A percentile compares a stretch with the other conserved stretches of the same genome.
These are phyloP conservation scores for Sclerotinia minor DNA, from an alignment of 2,329 filamentous ascomycete species.

Conservation along the genomic window DNA sequence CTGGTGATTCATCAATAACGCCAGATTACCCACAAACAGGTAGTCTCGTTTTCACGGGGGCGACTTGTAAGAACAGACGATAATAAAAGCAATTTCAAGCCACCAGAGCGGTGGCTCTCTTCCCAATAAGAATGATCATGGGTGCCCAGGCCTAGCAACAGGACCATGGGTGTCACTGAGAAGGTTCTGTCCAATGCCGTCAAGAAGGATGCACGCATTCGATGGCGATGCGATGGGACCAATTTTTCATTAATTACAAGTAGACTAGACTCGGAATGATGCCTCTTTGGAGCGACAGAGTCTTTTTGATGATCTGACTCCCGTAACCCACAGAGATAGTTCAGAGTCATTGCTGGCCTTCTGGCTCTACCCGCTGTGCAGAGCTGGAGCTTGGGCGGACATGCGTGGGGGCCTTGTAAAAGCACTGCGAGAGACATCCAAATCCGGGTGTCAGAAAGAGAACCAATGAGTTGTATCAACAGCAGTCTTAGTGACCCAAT, in stretches of 20 bases:
- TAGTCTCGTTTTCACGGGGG: neutral
- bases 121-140: conserved; percentile 1
- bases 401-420: neutral
- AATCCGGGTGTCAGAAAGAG: neutral
- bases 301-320: neutral
- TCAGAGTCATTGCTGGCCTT: neutral
- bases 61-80: neutral
- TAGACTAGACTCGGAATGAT: neutral
- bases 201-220: neutral
- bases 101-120: neutral
- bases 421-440: neutral
- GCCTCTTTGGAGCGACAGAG: neutral
- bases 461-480: neutral
- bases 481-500: neutral
- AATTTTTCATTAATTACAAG: neutral
- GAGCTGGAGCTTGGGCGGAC: neutral
- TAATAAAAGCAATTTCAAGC: neutral
- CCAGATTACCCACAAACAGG: neutral
- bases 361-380: neutral
- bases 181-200: conserved; percentile 1
- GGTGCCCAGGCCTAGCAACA: neutral
- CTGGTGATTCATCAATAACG: neutral
- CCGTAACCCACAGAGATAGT: neutral
- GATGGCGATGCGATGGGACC: neutral
- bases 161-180: neutral